Percentiles rank a stretch among this genome's conserved stretches.
phyloP scores from a whole-genome alignment of 805 yeast genomes.

The Zygotorulaspora florentina region DNA sequence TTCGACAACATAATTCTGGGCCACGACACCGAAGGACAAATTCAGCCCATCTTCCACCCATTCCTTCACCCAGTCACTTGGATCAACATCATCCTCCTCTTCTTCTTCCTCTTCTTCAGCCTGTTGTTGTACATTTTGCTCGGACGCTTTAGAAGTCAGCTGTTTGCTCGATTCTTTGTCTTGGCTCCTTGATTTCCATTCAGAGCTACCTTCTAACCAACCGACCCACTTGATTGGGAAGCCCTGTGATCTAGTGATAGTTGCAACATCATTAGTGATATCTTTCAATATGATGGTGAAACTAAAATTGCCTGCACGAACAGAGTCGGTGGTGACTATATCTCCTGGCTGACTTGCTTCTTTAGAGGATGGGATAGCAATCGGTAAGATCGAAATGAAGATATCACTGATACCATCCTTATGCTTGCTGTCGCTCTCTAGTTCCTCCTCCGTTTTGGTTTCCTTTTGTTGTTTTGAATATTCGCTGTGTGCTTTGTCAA shows the following conservation, averaged over 20 bases:
- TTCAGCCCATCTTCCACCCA: conserved; percentile 80
- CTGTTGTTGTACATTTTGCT: conserved; percentile 15
- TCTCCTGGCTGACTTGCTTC: conserved; percentile 21
- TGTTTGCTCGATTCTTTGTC: conserved; percentile 27
- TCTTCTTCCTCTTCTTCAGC: conserved; percentile 31
- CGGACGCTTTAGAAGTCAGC: conserved; percentile 22
- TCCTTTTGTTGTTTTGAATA: conserved; percentile 22
- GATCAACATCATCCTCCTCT: conserved; percentile 55
- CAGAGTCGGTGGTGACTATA: conserved; percentile 37
- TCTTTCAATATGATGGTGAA: conserved; percentile 77
- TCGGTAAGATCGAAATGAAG: conserved; percentile 67
- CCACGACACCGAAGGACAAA: conserved; percentile 76
- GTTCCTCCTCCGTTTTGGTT: conserved; percentile 19
- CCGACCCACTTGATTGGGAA: conserved; percentile 86
- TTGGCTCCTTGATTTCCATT: conserved; percentile 15
- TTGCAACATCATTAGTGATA: conserved; percentile 67
- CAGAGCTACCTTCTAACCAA: conserved; percentile 60
- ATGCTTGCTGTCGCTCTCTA: conserved; percentile 15
- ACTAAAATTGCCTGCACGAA: conserved; percentile 52
- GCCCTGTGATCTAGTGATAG: conserved; percentile 78
- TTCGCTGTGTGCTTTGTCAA: conserved; percentile 32
- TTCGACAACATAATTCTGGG: conserved; percentile 85
- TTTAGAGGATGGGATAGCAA: conserved; percentile 33
- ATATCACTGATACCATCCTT: conserved; percentile 48
- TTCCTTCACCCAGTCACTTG: conserved; percentile 75